Evolutionary conservation across 768 basidiomycete species (phyloP).

Genomic region (Rhizopogon sp.): DNA sequence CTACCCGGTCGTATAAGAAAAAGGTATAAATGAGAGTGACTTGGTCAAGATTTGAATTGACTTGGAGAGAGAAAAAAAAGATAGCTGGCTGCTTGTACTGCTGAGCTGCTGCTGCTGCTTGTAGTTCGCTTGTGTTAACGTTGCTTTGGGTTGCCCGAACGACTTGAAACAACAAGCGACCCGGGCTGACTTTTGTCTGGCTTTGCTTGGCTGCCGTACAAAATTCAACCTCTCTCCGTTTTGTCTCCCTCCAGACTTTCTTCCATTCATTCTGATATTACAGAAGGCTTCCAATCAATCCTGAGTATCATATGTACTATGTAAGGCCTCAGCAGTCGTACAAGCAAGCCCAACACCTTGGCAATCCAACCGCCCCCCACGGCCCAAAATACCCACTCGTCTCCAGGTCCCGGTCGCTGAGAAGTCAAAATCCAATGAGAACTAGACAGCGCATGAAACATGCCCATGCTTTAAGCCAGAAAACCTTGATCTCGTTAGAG

Average conservation of each 20-base stretch:
- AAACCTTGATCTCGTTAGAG: neutral
- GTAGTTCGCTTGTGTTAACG: neutral
- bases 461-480: neutral
- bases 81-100: too few species aligned
- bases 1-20: neutral
- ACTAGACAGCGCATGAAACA: neutral
- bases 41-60: conserved; percentile 8
- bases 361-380: neutral
- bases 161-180: neutral
- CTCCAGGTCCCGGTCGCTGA: neutral
- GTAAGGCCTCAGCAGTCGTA: neutral
- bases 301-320: too few species aligned
- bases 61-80: conserved; percentile 13
- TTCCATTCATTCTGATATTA: neutral
- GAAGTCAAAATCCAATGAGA: neutral
- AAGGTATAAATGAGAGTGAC: conserved; percentile 13
- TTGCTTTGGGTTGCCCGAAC: conserved; percentile 3
- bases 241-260: neutral
- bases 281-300: too few species aligned
- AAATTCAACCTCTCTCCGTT: neutral
- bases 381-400: neutral
- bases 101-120: neutral
- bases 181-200: neutral
- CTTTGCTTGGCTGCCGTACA: neutral
- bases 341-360: neutral